Conservation (phyloP, 1,284 basidiomycete genomes). For the Mrakiaceae sp. region DNA sequence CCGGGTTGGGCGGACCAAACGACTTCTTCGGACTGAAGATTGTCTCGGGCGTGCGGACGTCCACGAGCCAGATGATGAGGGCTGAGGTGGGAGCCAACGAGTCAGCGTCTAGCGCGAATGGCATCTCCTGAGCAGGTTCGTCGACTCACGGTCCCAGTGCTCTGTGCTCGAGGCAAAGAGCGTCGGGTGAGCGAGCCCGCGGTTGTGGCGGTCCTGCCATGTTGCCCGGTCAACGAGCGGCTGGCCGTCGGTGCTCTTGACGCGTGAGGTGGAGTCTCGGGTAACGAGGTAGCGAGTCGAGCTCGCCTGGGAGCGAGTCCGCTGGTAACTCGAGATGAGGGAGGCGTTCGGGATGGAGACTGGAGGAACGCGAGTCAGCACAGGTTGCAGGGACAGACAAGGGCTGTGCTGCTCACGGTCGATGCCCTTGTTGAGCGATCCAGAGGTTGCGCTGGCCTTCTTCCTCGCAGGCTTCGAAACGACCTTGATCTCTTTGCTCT, state of each 20-base stretch:
- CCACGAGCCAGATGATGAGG: constrained; percentile 69
- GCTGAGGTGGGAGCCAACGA: constrained; percentile 33
- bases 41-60: constrained; percentile 47
- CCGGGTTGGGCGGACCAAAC: constrained; percentile 47
- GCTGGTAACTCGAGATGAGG: constrained; percentile 88
- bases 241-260: constrained; percentile 80
- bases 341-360: constrained; percentile 93
- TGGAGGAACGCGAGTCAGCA: constrained; percentile 28
- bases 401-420: constrained; percentile 55
- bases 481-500: constrained; percentile 86
- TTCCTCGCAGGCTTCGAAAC: constrained; percentile 97
- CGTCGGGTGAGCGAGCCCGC: constrained; percentile 19
- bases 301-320: constrained; percentile 83
- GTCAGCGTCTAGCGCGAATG: not conserved
- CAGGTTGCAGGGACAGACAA: not conserved
- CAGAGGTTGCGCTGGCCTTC: constrained; percentile 43
- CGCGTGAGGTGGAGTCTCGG: constrained; percentile 74
- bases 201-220: constrained; percentile 16
- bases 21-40: not conserved
- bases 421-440: constrained; percentile 66
- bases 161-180: constrained; percentile 38
- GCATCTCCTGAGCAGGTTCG: not conserved
- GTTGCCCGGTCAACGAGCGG: constrained; percentile 49
- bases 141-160: constrained; percentile 43
- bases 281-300: constrained; percentile 93